Percentiles rank a stretch among this genome's conserved stretches.
These are phyloP conservation scores for Eleusine coracana DNA, from an alignment of 176 grass and related monocot species.

Conservation along the genomic window DNA sequence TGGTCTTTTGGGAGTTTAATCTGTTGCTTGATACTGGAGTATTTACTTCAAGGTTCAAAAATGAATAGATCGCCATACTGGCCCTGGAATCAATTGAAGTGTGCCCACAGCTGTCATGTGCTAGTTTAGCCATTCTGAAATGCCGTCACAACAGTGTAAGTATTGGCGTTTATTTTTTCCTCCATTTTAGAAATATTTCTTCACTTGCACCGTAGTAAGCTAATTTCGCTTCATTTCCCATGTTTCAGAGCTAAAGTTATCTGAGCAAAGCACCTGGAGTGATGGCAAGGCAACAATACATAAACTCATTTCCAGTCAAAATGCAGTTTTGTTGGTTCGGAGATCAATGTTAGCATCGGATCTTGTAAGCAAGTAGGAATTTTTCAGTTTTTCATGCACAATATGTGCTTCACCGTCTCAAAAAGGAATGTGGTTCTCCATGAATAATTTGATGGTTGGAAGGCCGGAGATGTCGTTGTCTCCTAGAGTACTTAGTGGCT, in stretches of 20 bases:
- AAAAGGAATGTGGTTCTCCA: not conserved
- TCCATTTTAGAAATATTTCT: not conserved
- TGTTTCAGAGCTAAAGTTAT: conserved; percentile 32
- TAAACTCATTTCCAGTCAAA: not conserved
- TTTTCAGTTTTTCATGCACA: not conserved
- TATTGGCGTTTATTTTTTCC: not conserved
- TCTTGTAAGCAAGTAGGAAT: not conserved
- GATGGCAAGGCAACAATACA: not conserved
- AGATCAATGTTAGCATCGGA: not conserved
- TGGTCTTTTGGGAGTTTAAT: conserved; percentile 10
- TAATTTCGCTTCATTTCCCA: conserved; percentile 5
- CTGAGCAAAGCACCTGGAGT: not conserved
- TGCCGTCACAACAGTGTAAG: conserved; percentile 30
- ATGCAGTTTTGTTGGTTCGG: not conserved
- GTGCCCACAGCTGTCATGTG: too few species aligned
- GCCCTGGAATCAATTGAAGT: not conserved
- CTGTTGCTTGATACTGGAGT: not conserved
- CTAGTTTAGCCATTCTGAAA: conserved; percentile 7
- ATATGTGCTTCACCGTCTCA: not conserved
- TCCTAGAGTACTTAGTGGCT: not conserved
- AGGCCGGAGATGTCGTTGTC: conserved; percentile 14
- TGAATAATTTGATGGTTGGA: conserved; percentile 4
- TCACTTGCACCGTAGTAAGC: not conserved
- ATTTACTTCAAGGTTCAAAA: conserved; percentile 1
- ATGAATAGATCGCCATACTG: not conserved